Percentiles rank a stretch among this genome's conserved stretches.
Conservation (phyloP, 177 flowering plant genomes). For the Vitis hybrid region DNA sequence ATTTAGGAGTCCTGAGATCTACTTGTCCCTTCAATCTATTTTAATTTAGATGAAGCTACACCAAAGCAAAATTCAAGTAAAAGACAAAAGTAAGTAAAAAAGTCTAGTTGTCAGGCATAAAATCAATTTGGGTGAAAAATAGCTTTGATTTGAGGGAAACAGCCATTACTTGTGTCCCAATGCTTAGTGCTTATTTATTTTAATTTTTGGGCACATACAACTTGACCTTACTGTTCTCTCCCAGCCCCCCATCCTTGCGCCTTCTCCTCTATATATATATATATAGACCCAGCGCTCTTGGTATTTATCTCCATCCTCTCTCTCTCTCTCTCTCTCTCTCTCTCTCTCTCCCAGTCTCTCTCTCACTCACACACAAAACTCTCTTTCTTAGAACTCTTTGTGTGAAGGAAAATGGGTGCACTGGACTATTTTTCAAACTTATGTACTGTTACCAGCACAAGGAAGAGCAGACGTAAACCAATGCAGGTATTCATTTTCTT, state of each 20-base stretch:
- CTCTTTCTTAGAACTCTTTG: background rate
- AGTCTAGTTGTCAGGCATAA: background rate
- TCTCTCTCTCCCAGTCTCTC: background rate
- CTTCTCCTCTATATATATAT: background rate
- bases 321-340: conserved; percentile 7
- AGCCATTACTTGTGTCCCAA: conserved; percentile 9
- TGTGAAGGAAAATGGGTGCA: conserved; percentile 31
- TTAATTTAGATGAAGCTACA: no score
- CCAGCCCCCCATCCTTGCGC: background rate
- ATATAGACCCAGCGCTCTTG: background rate
- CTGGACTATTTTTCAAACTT: conserved; percentile 36
- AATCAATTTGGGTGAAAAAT: no score
- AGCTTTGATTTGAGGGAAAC: conserved; percentile 7
- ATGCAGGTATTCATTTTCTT: conserved; percentile 35
- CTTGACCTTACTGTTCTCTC: conserved; percentile 3
- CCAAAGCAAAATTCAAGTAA: no score
- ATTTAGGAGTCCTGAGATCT: no score
- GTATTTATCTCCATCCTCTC: conserved; percentile 16
- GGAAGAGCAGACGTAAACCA: conserved; percentile 35
- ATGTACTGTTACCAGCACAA: conserved; percentile 17
- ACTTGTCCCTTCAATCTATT: no score
- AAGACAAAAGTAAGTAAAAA: background rate
- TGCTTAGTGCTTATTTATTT: background rate
- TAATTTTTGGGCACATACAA: background rate
- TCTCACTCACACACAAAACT: conserved; percentile 7